Conservation (phyloP, 371 early-diverging fungal genomes). For the Syncephalastrum monosporum region DNA sequence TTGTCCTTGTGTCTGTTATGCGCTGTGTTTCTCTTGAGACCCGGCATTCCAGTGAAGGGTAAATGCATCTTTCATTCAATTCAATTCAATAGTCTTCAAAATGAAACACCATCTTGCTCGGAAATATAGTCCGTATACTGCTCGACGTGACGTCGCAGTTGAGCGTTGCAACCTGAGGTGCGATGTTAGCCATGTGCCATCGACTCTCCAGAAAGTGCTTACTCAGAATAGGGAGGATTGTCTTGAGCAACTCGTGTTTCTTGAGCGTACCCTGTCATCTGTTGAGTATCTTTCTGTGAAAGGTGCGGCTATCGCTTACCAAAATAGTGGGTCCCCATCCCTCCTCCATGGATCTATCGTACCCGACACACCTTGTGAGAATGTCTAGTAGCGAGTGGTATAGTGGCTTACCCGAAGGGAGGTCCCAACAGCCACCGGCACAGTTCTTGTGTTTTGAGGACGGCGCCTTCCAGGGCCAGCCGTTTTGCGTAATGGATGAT, state of each 20-base stretch:
- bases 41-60: too few relatives aligned
- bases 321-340: conserved; percentile 43
- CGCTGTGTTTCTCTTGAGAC: too few relatives aligned
- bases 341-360: conserved; percentile 15
- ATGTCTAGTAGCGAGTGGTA: neutral
- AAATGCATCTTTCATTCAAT: too few relatives aligned
- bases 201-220: neutral
- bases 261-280: conserved; percentile 16
- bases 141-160: too few relatives aligned
- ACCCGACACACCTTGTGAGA: neutral
- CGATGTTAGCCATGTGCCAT: too few relatives aligned
- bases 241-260: conserved; percentile 42
- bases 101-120: too few relatives aligned
- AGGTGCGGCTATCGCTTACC: conserved; percentile 12
- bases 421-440: conserved; percentile 72
- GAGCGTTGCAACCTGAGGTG: too few relatives aligned
- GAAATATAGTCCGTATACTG: too few relatives aligned
- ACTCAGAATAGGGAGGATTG: conserved; percentile 35
- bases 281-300: neutral
- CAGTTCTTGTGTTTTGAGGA: conserved; percentile 65
- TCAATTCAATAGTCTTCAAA: too few relatives aligned
- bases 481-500: conserved; percentile 67
- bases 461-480: conserved; percentile 65
- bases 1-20: too few relatives aligned
- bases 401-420: conserved; percentile 40